A percentile compares a stretch with the other conserved stretches of the same genome.
phyloP scores from a whole-genome alignment of 2,329 filamentous ascomycete genomes.

The Colletotrichum orchidophilum region DNA sequence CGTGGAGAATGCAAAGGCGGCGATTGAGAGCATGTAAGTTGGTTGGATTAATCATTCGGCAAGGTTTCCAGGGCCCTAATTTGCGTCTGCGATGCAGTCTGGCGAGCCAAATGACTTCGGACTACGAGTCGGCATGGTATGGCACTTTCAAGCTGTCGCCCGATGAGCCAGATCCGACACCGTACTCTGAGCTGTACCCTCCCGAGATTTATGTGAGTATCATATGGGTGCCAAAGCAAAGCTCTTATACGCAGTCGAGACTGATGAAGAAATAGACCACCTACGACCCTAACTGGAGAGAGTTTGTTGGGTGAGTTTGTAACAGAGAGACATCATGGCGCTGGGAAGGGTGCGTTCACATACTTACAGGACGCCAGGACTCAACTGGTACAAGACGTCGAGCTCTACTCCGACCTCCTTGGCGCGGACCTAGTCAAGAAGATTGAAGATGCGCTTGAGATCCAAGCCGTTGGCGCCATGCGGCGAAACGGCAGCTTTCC shows the following conservation, averaged over 20 bases:
- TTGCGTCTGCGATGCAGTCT: constrained; percentile 35
- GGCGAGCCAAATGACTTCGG: constrained; percentile 45
- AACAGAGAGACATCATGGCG: not conserved
- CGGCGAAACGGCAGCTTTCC: constrained; percentile 51
- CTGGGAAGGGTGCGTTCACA: not conserved
- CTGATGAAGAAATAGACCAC: constrained; percentile 25
- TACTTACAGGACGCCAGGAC: constrained; percentile 35
- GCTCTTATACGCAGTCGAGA: too few species aligned
- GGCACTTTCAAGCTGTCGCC: constrained; percentile 52
- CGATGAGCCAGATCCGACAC: constrained; percentile 49
- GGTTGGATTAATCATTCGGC: not conserved
- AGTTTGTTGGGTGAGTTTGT: constrained; percentile 44
- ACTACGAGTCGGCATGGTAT: constrained; percentile 52
- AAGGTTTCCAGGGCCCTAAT: not conserved
- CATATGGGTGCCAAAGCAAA: not conserved
- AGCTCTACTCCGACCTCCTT: constrained; percentile 45
- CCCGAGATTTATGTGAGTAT: constrained; percentile 44
- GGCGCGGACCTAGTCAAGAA: constrained; percentile 42
- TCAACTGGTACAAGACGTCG: constrained; percentile 47
- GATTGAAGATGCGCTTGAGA: constrained; percentile 48
- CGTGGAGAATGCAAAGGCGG: constrained; percentile 45
- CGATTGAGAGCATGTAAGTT: constrained; percentile 46
- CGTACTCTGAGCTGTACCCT: constrained; percentile 44
- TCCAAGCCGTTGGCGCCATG: constrained; percentile 49
- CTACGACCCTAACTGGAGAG: constrained; percentile 48